phyloP scores from a whole-genome alignment of 305 asterid species.

The Coffea humblotiana region DNA sequence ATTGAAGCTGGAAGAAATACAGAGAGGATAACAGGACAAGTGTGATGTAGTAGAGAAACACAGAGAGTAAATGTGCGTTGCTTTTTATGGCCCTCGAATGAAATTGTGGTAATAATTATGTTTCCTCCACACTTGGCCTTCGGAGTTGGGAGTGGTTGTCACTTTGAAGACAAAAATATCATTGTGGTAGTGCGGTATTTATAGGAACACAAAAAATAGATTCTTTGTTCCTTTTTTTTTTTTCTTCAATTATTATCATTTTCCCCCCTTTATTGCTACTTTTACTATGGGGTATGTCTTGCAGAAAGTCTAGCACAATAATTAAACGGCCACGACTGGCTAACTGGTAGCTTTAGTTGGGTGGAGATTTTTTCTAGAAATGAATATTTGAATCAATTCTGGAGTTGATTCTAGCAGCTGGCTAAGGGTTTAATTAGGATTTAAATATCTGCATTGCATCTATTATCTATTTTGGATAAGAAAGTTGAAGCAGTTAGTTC shows the following conservation, averaged over 20 bases:
- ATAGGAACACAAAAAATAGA: constrained; percentile 33
- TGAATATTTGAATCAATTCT: neutral
- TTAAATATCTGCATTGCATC: neutral
- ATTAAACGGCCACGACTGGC: neutral
- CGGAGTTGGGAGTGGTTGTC: constrained; percentile 25
- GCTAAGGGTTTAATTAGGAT: neutral
- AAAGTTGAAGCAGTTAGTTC: too few species aligned
- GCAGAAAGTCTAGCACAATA: neutral
- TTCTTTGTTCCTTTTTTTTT: constrained; percentile 28
- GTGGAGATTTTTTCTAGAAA: neutral
- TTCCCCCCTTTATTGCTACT: neutral
- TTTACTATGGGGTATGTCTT: neutral
- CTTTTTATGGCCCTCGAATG: too few species aligned
- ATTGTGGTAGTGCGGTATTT: constrained; percentile 27
- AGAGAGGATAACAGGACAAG: neutral
- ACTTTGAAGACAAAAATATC: neutral
- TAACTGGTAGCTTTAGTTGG: neutral
- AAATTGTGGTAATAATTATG: neutral
- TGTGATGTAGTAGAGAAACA: neutral
- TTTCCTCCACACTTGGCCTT: neutral
- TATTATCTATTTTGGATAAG: constrained; percentile 14
- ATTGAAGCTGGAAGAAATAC: constrained; percentile 8
- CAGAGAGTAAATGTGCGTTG: constrained; percentile 4
- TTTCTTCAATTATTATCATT: neutral
- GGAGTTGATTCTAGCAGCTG: neutral